phyloP scores from a whole-genome alignment of 164 flowering plant species.

The Aristolochia fimbriata region DNA sequence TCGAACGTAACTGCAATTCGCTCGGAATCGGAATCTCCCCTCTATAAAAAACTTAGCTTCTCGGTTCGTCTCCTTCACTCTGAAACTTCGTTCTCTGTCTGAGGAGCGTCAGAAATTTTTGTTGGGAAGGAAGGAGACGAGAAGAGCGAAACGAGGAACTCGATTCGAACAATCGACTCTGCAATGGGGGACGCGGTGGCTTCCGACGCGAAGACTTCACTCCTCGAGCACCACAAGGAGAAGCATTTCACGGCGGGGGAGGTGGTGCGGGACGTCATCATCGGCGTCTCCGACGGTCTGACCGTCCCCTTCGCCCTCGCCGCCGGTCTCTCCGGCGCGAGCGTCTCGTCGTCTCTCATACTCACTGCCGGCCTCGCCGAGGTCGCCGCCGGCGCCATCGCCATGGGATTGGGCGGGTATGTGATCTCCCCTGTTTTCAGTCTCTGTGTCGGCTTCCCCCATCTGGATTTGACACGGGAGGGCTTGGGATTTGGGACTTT shows the following conservation, averaged over 20 bases:
- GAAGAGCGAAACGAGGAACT: no score
- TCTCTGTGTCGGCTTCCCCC: neutral
- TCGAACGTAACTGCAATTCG: no score
- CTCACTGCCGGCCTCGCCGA: slow-evolving; percentile 97
- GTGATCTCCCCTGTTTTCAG: neutral
- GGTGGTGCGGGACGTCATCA: slow-evolving; percentile 79
- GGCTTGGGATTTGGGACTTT: no score
- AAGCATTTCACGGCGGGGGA: slow-evolving; percentile 86
- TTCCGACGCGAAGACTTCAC: slow-evolving; percentile 1
- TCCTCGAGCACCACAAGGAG: slow-evolving; percentile 42
- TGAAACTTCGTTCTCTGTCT: no score
- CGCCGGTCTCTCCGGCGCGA: slow-evolving; percentile 85
- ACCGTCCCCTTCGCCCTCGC: slow-evolving; percentile 96
- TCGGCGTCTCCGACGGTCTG: slow-evolving; percentile 93
- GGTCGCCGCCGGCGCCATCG: slow-evolving; percentile 92
- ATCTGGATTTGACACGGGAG: neutral
- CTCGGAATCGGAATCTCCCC: no score
- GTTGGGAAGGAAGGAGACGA: no score
- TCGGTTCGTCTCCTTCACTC: no score
- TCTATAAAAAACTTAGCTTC: no score
- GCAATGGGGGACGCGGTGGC: neutral
- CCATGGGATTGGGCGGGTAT: slow-evolving; percentile 97
- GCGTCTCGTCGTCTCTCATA: slow-evolving; percentile 63
- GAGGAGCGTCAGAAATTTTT: no score
- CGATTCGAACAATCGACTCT: no score